Percentiles rank a stretch among this genome's conserved stretches.
Evolutionary conservation across 176 grass and related monocot species (phyloP).

Genomic region (Oryza longistaminata): DNA sequence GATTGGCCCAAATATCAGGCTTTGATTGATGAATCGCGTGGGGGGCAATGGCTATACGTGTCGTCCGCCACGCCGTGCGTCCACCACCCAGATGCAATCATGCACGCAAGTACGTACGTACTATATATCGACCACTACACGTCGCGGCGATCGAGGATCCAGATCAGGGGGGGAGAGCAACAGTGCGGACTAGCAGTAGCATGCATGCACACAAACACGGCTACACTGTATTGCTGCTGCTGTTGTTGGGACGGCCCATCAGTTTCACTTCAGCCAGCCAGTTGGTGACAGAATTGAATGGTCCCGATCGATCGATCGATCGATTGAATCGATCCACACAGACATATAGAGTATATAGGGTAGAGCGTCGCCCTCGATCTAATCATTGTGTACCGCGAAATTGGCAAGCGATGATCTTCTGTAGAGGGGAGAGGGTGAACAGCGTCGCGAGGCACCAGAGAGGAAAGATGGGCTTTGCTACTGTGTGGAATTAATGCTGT

Average conservation of each 20-base stretch:
- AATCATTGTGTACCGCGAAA: slow-evolving; percentile 16
- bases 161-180: not conserved
- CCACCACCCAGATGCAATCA: too few relatives aligned
- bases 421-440: not conserved
- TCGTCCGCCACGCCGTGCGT: not conserved
- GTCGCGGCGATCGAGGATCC: not conserved
- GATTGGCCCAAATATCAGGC: not conserved
- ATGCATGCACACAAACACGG: not conserved
- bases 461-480: not conserved
- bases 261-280: too few relatives aligned
- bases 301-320: not conserved
- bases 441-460: not conserved
- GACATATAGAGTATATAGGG: not conserved
- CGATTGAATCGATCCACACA: not conserved
- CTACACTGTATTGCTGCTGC: not conserved
- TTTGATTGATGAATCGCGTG: not conserved
- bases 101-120: not conserved
- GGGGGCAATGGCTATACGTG: not conserved
- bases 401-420: not conserved
- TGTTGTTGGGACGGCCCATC: too few relatives aligned
- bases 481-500: not conserved
- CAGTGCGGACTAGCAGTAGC: not conserved
- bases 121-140: not conserved
- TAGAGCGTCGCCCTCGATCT: not conserved
- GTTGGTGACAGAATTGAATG: not conserved